A percentile compares a stretch with the other conserved stretches of the same genome.
Conservation (phyloP, 768 basidiomycete species). For the Pleurotus citrinopileatus region DNA sequence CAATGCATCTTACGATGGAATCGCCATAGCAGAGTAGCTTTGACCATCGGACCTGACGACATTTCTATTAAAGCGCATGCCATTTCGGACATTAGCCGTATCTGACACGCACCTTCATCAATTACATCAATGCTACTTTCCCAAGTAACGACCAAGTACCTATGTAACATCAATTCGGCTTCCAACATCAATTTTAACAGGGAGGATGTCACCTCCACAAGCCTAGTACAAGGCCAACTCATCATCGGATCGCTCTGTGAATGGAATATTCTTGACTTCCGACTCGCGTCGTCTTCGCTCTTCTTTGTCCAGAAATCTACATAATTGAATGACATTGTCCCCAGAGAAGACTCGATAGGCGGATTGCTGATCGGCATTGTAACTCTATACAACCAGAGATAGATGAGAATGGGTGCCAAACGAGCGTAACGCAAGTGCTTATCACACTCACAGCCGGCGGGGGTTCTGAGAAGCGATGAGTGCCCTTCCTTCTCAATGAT, state of each 20-base stretch:
- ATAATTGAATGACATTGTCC: slow-evolving; percentile 56
- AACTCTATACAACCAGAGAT: slow-evolving; percentile 41
- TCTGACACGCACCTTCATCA: not conserved
- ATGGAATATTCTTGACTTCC: slow-evolving; percentile 59
- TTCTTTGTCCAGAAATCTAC: slow-evolving; percentile 73
- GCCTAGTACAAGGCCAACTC: slow-evolving; percentile 56
- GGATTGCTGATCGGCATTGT: slow-evolving; percentile 61
- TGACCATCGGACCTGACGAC: not conserved
- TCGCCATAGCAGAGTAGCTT: not conserved
- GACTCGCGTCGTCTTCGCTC: slow-evolving; percentile 52
- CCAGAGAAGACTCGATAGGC: slow-evolving; percentile 82
- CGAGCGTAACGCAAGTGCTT: slow-evolving; percentile 10
- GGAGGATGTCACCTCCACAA: not conserved
- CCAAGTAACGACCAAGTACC: not conserved
- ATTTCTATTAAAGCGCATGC: not conserved
- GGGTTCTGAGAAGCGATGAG: slow-evolving; percentile 73
- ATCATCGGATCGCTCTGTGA: slow-evolving; percentile 60
- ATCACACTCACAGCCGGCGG: slow-evolving; percentile 55
- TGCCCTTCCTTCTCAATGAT: slow-evolving; percentile 64
- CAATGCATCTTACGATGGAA: slow-evolving; percentile 2
- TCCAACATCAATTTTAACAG: not conserved
- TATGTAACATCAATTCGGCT: not conserved
- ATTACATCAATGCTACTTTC: too few relatives aligned
- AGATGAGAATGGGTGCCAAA: not conserved
- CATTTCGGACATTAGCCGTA: not conserved